A percentile compares a stretch with the other conserved stretches of the same genome.
phyloP scores from a whole-genome alignment of 257 asterid genomes.

The Solanum appendiculatum region DNA sequence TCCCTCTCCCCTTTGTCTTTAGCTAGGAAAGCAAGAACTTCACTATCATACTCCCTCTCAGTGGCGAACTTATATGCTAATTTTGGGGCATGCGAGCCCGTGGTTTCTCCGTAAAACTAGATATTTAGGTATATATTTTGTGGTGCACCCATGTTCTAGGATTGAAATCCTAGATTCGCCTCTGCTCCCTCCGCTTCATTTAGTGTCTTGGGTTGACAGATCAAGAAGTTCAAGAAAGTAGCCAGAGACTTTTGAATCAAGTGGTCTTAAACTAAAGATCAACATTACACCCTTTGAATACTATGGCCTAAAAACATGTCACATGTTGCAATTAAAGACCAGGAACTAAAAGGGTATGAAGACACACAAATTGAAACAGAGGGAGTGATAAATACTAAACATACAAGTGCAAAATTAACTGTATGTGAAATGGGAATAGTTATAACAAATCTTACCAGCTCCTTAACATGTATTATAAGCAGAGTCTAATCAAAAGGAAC shows the following conservation, averaged over 20 bases:
- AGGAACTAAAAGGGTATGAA: not conserved
- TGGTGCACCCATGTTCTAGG: not conserved
- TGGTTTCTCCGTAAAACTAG: not conserved
- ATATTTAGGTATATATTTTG: no score
- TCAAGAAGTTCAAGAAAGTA: not conserved
- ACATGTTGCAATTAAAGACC: not conserved
- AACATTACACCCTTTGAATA: not conserved
- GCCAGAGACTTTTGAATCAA: not conserved
- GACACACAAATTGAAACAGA: not conserved
- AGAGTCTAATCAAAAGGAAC: not conserved
- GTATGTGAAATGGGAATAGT: not conserved
- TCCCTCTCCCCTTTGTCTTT: not conserved
- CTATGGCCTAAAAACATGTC: not conserved
- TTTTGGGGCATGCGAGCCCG: not conserved
- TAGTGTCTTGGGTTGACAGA: not conserved
- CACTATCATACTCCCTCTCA: not conserved
- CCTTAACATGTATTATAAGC: not conserved
- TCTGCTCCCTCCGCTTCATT: not conserved
- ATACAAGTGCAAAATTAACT: not conserved
- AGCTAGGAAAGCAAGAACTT: not conserved
- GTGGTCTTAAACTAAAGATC: not conserved
- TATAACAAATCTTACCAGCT: not conserved
- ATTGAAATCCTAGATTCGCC: not conserved
- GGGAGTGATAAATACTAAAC: not conserved
- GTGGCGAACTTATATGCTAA: not conserved